phyloP scores from a whole-genome alignment of 106 monocot species.

The Allium sativum region DNA sequence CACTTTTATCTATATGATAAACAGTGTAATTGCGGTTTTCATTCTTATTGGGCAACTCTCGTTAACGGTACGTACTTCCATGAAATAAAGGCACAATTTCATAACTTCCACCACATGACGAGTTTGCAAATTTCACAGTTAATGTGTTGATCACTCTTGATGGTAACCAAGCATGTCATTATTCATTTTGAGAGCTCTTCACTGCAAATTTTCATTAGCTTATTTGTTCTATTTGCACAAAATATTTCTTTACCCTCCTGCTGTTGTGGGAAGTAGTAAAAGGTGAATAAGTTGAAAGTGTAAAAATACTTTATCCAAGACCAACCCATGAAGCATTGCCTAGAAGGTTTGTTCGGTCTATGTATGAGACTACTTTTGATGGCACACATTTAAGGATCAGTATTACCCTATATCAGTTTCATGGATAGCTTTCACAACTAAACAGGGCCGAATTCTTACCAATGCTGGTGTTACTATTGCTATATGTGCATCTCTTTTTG shows the following conservation, averaged over 20 bases:
- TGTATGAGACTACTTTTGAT: background rate
- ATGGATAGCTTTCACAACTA: background rate
- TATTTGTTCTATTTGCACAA: too few relatives aligned
- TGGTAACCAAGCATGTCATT: background rate
- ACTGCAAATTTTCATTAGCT: background rate
- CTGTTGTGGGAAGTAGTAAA: too few relatives aligned
- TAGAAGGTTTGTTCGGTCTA: too few relatives aligned
- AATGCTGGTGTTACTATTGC: conserved; percentile 74
- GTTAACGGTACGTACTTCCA: conserved; percentile 47
- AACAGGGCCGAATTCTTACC: conserved; percentile 83
- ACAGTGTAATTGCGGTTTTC: conserved; percentile 90
- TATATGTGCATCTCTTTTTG: conserved; percentile 68
- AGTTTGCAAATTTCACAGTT: too few relatives aligned
- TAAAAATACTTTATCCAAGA: too few relatives aligned
- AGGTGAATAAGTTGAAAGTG: too few relatives aligned
- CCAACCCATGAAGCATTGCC: too few relatives aligned
- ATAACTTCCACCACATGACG: too few relatives aligned
- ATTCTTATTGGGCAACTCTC: conserved; percentile 91
- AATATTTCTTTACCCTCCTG: too few relatives aligned
- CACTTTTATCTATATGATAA: conserved; percentile 26
- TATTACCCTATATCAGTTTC: background rate
- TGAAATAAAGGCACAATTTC: too few relatives aligned
- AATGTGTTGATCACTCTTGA: too few relatives aligned
- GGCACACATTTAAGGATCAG: background rate
- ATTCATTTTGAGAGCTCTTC: background rate